phyloP scores from a whole-genome alignment of 345 rosid species.

The Camelina laxa region DNA sequence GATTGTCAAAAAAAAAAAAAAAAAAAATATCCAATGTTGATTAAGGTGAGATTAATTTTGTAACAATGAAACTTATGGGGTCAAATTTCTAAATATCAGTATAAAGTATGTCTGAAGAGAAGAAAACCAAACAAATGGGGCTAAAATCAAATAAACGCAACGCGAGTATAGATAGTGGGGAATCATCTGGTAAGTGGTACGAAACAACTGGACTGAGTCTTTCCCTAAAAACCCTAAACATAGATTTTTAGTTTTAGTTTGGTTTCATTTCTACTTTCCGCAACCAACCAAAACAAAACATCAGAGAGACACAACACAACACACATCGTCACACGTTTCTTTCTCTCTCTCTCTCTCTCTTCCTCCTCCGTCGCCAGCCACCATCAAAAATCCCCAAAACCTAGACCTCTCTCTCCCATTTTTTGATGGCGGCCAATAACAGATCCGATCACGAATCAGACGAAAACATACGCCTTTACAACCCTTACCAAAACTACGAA shows the following conservation, averaged over 20 bases:
- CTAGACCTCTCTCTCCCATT: neutral
- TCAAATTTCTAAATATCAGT: neutral
- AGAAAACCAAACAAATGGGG: neutral
- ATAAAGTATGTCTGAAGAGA: neutral
- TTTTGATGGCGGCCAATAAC: conserved; percentile 49
- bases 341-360: neutral
- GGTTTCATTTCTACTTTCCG: conserved; percentile 23
- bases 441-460: conserved; percentile 57
- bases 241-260: neutral
- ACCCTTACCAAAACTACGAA: conserved; percentile 70
- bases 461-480: conserved; percentile 67
- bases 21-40: no score
- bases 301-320: conserved; percentile 29
- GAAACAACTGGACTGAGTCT: conserved; percentile 21
- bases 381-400: conserved; percentile 38
- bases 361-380: neutral
- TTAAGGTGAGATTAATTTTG: conserved; percentile 5
- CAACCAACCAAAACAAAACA: conserved; percentile 35
- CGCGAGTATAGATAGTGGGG: conserved; percentile 8
- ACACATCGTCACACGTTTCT: neutral
- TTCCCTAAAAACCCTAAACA: conserved; percentile 35
- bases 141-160: neutral
- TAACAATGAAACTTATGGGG: neutral
- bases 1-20: no score
- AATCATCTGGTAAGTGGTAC: no score